Base-by-base conservation (phyloP, 1,284 basidiomycete species). In the Puccinia horiana region DNA sequence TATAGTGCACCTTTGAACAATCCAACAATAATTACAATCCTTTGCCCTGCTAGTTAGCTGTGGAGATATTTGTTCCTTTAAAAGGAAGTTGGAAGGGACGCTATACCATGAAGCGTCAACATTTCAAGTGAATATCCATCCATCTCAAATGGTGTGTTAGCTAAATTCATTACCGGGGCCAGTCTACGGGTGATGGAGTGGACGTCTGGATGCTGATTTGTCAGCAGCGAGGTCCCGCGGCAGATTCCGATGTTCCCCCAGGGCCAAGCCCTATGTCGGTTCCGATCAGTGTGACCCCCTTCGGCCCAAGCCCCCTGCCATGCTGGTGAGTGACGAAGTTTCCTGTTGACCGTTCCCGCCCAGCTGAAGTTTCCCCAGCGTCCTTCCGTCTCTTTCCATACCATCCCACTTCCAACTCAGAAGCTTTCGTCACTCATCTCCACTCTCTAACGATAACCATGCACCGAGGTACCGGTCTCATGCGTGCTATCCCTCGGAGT, bases 381-480 rank as follows among this genome's bases (percentile, higher is more conserved):
- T 29, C 56, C 9, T 35, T 37, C 32, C 61, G 35, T 37, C 32
- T 37, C 23, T 2, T 37, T 37, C 32, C 32, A 37, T 63, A 12
- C 61, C 61, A 63, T n/a, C 52, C n/a, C 52, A 63, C 32, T 12
- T 37, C 61, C 29, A 63, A 9, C 29, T 11, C n/a, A 58, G 56
- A 58, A 58, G 56, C 61, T 37, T 20, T 37, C 32, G 32, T 20
- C 61, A 63, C n/a, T 58, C 61, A 35, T 32, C 29, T 58, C 56
- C 56, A 26, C 74, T 40, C 29, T 14, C 74, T 29, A 63, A 35
- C n/a, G 23, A 70, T 47, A 44, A n/a, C 56, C 67, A 81, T 81
- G 78, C 69, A 81, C 52, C n/a, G 78, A 65, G 58, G 78, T 40
- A 44, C 69, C 70, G 78, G 78, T 49, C 78, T 81, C 42, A 81